Evolutionary conservation across 2,329 filamentous ascomycete genomes (phyloP).

Genomic region (Leptographium radiaticola): DNA sequence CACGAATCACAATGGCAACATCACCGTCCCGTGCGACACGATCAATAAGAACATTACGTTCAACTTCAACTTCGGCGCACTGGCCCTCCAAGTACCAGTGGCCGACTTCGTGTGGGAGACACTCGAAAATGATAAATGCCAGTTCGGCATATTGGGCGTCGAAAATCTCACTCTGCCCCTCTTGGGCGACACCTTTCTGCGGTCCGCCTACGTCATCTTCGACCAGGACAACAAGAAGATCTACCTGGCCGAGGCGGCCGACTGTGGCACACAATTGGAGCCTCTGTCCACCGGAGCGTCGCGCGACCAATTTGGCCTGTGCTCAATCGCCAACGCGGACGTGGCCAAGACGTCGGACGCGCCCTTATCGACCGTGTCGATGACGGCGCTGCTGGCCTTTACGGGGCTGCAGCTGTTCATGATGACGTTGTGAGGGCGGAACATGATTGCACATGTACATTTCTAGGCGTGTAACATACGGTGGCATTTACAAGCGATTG

Average conservation of each 20-base stretch:
- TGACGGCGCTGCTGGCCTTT: background rate
- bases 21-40: slow-evolving; percentile 15
- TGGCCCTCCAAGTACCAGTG: slow-evolving; percentile 24
- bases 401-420: slow-evolving; percentile 2
- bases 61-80: slow-evolving; percentile 25
- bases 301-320: slow-evolving; percentile 13
- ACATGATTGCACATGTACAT: no score
- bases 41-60: no score
- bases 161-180: background rate
- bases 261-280: slow-evolving; percentile 15
- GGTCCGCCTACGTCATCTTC: slow-evolving; percentile 14
- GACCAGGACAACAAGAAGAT: slow-evolving; percentile 15
- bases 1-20: slow-evolving; percentile 11
- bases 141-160: slow-evolving; percentile 10
- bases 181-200: slow-evolving; percentile 16
- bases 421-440: background rate
- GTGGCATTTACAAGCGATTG: no score
- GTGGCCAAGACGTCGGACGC: background rate
- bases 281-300: slow-evolving; percentile 7
- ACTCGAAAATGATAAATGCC: slow-evolving; percentile 6
- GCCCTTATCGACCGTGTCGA: background rate
- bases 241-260: slow-evolving; percentile 14
- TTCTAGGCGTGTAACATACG: no score
- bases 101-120: slow-evolving; percentile 21
- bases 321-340: background rate